A percentile compares a stretch with the other conserved stretches of the same genome.
Conservation (phyloP, 192 early-diverging fungal genomes). For the Pilaira anomala region DNA sequence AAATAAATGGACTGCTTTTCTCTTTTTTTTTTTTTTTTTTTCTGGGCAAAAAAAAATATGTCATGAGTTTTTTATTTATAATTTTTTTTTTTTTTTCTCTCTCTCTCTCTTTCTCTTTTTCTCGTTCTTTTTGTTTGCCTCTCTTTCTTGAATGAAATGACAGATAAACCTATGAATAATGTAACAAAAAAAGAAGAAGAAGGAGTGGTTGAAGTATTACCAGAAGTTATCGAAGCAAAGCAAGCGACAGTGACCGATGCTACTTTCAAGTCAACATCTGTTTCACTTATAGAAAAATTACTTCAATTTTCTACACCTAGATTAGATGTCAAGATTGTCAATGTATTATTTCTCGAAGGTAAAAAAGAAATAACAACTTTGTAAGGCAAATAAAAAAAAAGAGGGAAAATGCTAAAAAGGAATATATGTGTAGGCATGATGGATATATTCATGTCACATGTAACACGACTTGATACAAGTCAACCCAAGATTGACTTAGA, state of each 20-base stretch:
- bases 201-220: slow-evolving; percentile 2
- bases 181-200: neutral
- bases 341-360: slow-evolving; percentile 36
- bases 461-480: slow-evolving; percentile 15
- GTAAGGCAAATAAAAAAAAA: no score
- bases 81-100: slow-evolving; percentile 4
- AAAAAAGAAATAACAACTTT: slow-evolving; percentile 1
- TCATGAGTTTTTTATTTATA: slow-evolving; percentile 4
- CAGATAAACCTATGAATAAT: slow-evolving; percentile 1
- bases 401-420: neutral
- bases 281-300: slow-evolving; percentile 31
- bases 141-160: slow-evolving; percentile 1
- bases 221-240: neutral
- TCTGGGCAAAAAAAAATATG: no score
- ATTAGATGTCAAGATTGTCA: slow-evolving; percentile 34
- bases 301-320: slow-evolving; percentile 27
- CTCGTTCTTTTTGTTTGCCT: no score
- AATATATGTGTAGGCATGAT: slow-evolving; percentile 28
- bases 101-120: slow-evolving; percentile 7
- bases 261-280: slow-evolving; percentile 28
- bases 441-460: slow-evolving; percentile 34
- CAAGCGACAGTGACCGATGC: neutral
- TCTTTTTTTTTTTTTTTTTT: slow-evolving; percentile 15
- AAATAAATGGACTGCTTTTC: slow-evolving; percentile 19
- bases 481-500: neutral